Evolutionary conservation across 495 filamentous ascomycete genomes (phyloP), one percentile per base, ranked within the genome.

Genomic region (Xylaria longipes): DNA sequence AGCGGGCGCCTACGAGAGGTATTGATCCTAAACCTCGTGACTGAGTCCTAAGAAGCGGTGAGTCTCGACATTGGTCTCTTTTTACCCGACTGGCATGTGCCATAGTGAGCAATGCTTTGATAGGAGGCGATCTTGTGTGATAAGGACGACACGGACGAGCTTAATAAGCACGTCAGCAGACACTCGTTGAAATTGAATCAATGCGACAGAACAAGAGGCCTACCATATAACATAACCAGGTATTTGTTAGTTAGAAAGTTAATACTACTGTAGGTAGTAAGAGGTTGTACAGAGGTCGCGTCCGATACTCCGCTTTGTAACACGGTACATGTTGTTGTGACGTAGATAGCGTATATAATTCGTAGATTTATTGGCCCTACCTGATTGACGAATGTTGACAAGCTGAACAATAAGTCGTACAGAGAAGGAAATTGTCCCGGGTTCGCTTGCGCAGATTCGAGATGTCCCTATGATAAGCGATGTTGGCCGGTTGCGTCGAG

Each of bases 11-110:
- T 27, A 22, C 20, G 33, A n/a, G n/a, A n/a, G n/a, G 29, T 48
- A 48, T 48, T 50, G 43, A 43, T 52, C n/a, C 68, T n/a, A 27
- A 61, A 29, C 37, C 37, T 41, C 45, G 45, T 70, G 57, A 70
- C 66, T 57, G n/a, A 45, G 31, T 31, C 27, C 27, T 60, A 63
- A 63, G 56, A 62, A 41, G 68, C 57, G 68, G 68, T 70, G 68
- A 70, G 68, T 31, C 31, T 50, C 29, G 22, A 70, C 45, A 62
- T 37, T 70, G 33, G 35, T 43, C 20, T n/a, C 41, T 25, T 61
- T 43, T 58, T 56, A n/a, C 27, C 22, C 15, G 20, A 15, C 5
- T 48, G 31, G 41, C 57, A 68, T 8, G 66, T 69, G 56, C 41
- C 41, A 61, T 27, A 27, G 20, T 35, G 54, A 43, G 60, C 22